These are phyloP conservation scores for Fusarium sp. DNA, from an alignment of 2,329 filamentous ascomycete genomes.

Conservation along the genomic window DNA sequence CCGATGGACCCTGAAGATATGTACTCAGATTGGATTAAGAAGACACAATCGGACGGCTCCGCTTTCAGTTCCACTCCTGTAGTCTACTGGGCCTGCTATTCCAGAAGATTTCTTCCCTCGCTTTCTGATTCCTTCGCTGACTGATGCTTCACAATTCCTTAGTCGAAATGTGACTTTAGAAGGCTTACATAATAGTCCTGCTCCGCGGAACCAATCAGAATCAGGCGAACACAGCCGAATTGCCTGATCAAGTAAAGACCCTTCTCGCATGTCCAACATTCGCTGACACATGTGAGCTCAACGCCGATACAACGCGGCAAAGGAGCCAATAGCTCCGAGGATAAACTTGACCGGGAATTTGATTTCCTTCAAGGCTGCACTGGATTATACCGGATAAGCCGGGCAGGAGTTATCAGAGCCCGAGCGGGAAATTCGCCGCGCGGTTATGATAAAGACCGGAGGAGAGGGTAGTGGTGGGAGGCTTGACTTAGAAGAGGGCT, in stretches of 20 bases:
- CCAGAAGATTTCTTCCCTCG: constrained; percentile 8
- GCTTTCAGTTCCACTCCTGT: constrained; percentile 36
- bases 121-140: constrained; percentile 33
- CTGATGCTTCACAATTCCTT: constrained; percentile 46
- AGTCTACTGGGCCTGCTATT: constrained; percentile 1
- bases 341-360: constrained; percentile 19
- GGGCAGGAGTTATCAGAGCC: constrained; percentile 11
- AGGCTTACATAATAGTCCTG: constrained; percentile 41
- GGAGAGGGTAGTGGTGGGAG: constrained; percentile 23
- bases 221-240: constrained; percentile 9
- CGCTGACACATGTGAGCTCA: constrained; percentile 39
- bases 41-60: constrained; percentile 10
- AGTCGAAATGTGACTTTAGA: constrained; percentile 22
- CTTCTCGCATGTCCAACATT: constrained; percentile 7
- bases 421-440: constrained; percentile 45
- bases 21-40: constrained; percentile 9
- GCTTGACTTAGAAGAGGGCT: constrained; percentile 19
- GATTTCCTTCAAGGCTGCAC: neutral
- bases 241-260: constrained; percentile 31
- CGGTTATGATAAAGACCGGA: constrained; percentile 41
- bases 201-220: constrained; percentile 9
- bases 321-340: constrained; percentile 12
- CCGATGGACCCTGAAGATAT: constrained; percentile 11
- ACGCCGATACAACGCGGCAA: constrained; percentile 26
- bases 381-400: constrained; percentile 40